Evolutionary conservation across 768 basidiomycete genomes (phyloP), one percentile per base, ranked within the genome.

Genomic region (Tulasnella sp.): DNA sequence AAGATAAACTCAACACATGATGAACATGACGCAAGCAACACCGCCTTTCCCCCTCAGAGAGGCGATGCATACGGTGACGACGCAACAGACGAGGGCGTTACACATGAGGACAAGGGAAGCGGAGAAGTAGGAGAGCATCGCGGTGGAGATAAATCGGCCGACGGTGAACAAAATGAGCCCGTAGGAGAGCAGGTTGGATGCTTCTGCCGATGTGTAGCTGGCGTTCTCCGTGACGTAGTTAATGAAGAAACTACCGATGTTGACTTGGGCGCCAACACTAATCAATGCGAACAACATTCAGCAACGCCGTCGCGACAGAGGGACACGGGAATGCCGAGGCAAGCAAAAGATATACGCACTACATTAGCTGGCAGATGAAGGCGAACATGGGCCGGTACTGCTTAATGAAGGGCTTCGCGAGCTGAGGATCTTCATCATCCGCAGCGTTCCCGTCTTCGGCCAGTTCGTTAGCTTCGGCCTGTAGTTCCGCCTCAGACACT

Each of bases 351-450:
- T 44, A 15, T 3, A 30, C 59, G 27, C 78, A 74, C 64, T 84
- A 84, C 43, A 75, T 71, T 44, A 81, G 87, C 68, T 88, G 86
- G 19, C 83, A 83, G 56, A 85, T 76, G 64, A 78, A 85, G 29
- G 85, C 85, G 66, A 85, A 81, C 51, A 87, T 73, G 62, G 83
- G 83, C 56, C 80, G 78, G 64, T 79, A 82, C 64, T 87, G 85
- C 69, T 76, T 82, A 73, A 76, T 77, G 70, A 88, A 85, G 2
- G 85, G 72, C 54, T 80, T 77, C 4, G 67, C 67, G 22, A 70
- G 69, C 11, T 73, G 63, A 38, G 34, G 34, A 38, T 38, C 34
- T 15, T 38, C 34, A 15, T 38, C 34, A 7, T 76, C 78, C 25
- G 66, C 74, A 29, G 76, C 70, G 38, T 25, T 44, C 5, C 49